Evolutionary conservation across 1,284 basidiomycete genomes (phyloP), one percentile per base, ranked within the genome.

Genomic region (Ustilago loliicola): DNA sequence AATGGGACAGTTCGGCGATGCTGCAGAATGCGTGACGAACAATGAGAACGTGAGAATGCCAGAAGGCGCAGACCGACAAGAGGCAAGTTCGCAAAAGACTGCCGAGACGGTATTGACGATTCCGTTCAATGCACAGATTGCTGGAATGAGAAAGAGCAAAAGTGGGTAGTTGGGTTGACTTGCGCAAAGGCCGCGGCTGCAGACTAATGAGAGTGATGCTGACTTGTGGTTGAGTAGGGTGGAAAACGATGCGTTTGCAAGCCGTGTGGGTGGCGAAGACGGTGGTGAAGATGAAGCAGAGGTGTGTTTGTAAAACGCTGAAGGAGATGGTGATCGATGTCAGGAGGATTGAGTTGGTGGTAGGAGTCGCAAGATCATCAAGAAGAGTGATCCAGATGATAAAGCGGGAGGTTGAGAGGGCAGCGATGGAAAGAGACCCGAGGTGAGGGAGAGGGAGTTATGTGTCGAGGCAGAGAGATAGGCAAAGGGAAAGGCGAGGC

Each of bases 211-310:
- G 42, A 45, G 42, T 45, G 42, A 11, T 45, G 42, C 42, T 45
- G 42, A n/a, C 42, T 45, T 45, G 42, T 21, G n/a, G 42, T 45
- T n/a, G 42, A 8, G 42, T 45, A 21, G 19, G 30, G 17, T 34
- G 45, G 29, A 13, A 50, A 27, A 17, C 6, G 42, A 45, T n/a
- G 21, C 32, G 30, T 13, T 25, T 34, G 52, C 52, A 21, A 36
- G 30, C 21, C 11, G 30, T 54, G 34, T 36, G 8, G 52, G 52
- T 54, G 52, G 52, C 52, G 29, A 42, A 25, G 51, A 19, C 25
- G 52, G 23, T 47, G 60, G 50, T 34, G 19, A 27, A 45, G 60
- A 53, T 40, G 60, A 61, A 61, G 40, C 40, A 47, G 25, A 7
- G 10, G 13, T 25, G 47, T 48, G 25, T 27, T 54, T 36, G 52